A percentile compares a stretch with the other conserved stretches of the same genome.
These are phyloP conservation scores for Eucalyptus regnans DNA, from an alignment of 345 rosid species.

Conservation along the genomic window DNA sequence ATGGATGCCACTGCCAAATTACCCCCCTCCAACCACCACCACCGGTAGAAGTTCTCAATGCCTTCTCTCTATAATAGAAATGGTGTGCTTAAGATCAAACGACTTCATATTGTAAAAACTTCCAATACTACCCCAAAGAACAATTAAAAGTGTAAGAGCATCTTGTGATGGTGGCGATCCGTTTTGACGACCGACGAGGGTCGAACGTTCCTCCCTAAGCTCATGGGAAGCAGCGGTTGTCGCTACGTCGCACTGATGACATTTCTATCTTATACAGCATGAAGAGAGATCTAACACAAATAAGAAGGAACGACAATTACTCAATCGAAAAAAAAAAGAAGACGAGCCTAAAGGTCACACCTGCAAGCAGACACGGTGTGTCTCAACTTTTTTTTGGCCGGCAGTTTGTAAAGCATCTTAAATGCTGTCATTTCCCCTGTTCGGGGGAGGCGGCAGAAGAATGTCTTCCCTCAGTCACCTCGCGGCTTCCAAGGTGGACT, in stretches of 20 bases:
- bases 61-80: background rate
- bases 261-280: too few relatives aligned
- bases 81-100: background rate
- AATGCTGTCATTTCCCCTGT: background rate
- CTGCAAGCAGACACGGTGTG: background rate
- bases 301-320: background rate
- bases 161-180: background rate
- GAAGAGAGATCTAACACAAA: too few relatives aligned
- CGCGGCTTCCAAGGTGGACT: background rate
- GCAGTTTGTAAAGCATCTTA: background rate
- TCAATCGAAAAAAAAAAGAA: background rate
- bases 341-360: background rate
- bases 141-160: too few relatives aligned
- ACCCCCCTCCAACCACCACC: background rate
- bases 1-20: background rate
- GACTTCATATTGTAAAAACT: background rate
- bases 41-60: accelerated
- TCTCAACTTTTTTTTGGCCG: background rate
- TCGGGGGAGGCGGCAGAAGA: background rate
- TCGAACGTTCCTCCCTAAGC: background rate
- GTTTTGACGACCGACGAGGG: background rate
- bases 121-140: background rate
- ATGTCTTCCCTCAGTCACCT: background rate
- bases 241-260: too few relatives aligned
- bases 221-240: background rate